Percentiles rank a stretch among this genome's conserved stretches.
These are phyloP conservation scores for Aspergillus aculeatus DNA, from an alignment of 2,329 filamentous ascomycete genomes.

Conservation along the genomic window DNA sequence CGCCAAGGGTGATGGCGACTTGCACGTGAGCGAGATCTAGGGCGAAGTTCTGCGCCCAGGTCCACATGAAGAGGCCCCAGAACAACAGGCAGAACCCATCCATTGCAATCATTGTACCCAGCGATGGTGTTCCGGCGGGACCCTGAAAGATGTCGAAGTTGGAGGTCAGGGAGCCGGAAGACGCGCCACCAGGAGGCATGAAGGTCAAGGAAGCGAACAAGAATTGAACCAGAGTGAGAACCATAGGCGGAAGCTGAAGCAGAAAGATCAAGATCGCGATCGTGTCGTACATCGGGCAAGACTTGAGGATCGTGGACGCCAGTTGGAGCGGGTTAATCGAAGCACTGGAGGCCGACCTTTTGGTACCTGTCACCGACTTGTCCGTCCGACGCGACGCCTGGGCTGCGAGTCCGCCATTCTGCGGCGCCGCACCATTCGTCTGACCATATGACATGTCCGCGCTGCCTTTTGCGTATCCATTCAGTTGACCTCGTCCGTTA, in stretches of 20 bases:
- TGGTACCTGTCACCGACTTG: constrained; percentile 27
- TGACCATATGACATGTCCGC: constrained; percentile 38
- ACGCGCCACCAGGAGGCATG: constrained; percentile 76
- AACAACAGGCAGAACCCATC: constrained; percentile 79
- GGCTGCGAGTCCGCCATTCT: constrained; percentile 31
- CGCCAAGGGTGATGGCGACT: constrained; percentile 85
- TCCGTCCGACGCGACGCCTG: constrained; percentile 33
- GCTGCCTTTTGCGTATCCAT: constrained; percentile 37
- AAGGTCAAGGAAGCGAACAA: constrained; percentile 92
- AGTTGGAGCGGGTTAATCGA: constrained; percentile 73
- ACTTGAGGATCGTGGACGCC: constrained; percentile 80
- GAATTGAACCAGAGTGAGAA: constrained; percentile 84
- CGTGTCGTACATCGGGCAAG: constrained; percentile 89
- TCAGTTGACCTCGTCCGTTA: constrained; percentile 35
- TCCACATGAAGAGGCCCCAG: constrained; percentile 80
- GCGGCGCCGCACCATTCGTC: constrained; percentile 30
- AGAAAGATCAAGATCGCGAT: constrained; percentile 95
- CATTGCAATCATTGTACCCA: constrained; percentile 79
- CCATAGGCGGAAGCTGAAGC: constrained; percentile 84
- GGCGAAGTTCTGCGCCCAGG: constrained; percentile 80
- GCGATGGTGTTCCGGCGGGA: constrained; percentile 78
- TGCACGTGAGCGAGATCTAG: constrained; percentile 90
- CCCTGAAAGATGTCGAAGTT: constrained; percentile 90
- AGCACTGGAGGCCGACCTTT: constrained; percentile 36
- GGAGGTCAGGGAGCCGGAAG: constrained; percentile 71